Evolutionary conservation across 2,329 filamentous ascomycete genomes (phyloP).

Genomic region (Corniculantispora saksenae): DNA sequence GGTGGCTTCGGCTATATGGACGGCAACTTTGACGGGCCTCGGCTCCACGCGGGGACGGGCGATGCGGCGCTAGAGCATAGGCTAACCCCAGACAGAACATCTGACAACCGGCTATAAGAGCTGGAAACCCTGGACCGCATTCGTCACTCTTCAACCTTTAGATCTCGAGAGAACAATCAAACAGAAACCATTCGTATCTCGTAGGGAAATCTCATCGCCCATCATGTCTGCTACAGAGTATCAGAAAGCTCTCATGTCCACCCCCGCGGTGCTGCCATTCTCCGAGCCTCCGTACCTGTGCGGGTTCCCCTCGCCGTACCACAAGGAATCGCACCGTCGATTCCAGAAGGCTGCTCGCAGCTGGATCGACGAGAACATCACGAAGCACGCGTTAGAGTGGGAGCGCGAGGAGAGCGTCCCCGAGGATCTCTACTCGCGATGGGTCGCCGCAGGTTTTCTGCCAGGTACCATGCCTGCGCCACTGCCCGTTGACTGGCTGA

Average conservation of each 20-base stretch:
- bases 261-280: constrained; percentile 52
- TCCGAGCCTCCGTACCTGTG: constrained; percentile 70
- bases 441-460: constrained; percentile 63
- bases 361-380: constrained; percentile 65
- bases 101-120: constrained; percentile 14
- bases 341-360: constrained; percentile 69
- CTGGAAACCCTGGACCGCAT: background rate
- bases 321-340: constrained; percentile 61
- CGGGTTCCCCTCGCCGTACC: constrained; percentile 72
- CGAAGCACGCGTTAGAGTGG: constrained; percentile 67
- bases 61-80: constrained; percentile 3
- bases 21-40: constrained; percentile 5
- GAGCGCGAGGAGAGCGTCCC: constrained; percentile 66
- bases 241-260: constrained; percentile 15
- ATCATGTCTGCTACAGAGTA: constrained; percentile 17
- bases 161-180: background rate
- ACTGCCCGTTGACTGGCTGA: constrained; percentile 67
- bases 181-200: background rate
- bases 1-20: constrained; percentile 14
- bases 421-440: constrained; percentile 56
- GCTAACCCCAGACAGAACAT: constrained; percentile 12
- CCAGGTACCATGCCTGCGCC: constrained; percentile 70
- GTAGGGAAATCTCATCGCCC: background rate
- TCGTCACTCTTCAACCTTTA: background rate
- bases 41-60: constrained; percentile 10